phyloP scores from a whole-genome alignment of 1,284 basidiomycete species.

The Puccinia horiana region DNA sequence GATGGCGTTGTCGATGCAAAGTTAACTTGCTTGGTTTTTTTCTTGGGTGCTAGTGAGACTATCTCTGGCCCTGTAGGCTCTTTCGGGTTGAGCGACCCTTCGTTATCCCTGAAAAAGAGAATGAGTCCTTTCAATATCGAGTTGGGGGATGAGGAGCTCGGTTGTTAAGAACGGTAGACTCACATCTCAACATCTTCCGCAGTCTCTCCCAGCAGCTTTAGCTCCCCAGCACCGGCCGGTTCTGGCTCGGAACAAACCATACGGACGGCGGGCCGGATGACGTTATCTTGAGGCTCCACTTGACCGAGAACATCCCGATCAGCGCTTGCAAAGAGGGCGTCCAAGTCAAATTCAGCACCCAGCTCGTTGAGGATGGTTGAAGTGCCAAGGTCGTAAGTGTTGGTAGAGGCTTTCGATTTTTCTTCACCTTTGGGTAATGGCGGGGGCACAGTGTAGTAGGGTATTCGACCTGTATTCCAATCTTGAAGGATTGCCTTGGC shows the following conservation, averaged over 20 bases:
- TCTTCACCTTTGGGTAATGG: slow-evolving; percentile 63
- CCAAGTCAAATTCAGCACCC: slow-evolving; percentile 72
- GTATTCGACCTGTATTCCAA: slow-evolving; percentile 96
- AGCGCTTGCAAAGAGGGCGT: slow-evolving; percentile 71
- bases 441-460: slow-evolving; percentile 81
- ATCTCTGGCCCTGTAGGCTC: slow-evolving; percentile 47
- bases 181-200: slow-evolving; percentile 46
- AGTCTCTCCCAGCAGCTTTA: slow-evolving; percentile 36
- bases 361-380: slow-evolving; percentile 70
- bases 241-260: slow-evolving; percentile 50
- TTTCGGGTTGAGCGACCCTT: not conserved
- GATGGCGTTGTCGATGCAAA: slow-evolving; percentile 50
- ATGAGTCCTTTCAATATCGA: not conserved
- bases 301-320: slow-evolving; percentile 70
- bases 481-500: slow-evolving; percentile 84
- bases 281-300: slow-evolving; percentile 64
- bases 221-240: slow-evolving; percentile 50
- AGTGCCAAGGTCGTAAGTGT: slow-evolving; percentile 72
- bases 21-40: slow-evolving; percentile 49
- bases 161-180: not conserved
- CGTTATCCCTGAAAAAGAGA: not conserved
- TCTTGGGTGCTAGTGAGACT: slow-evolving; percentile 55
- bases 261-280: slow-evolving; percentile 56
- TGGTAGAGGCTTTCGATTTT: slow-evolving; percentile 62
- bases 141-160: not conserved